Percentiles rank a stretch among this genome's conserved stretches.
Conservation (phyloP, 2,329 filamentous ascomycete species). For the Penicillium psychrosexuale region DNA sequence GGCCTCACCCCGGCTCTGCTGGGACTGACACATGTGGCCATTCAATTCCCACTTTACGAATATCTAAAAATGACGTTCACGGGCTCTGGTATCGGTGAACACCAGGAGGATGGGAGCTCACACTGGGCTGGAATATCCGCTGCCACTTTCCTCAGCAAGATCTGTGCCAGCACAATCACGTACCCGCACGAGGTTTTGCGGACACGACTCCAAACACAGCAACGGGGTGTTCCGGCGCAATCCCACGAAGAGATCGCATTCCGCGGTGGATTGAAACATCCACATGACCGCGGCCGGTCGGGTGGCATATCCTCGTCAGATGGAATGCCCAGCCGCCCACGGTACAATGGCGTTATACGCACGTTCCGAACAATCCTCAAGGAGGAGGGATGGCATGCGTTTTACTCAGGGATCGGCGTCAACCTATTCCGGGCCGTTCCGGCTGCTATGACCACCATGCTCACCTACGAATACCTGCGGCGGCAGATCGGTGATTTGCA, state of each 20-base stretch:
- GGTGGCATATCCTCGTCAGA: slow-evolving; percentile 50
- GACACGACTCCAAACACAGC: slow-evolving; percentile 89
- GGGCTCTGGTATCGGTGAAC: slow-evolving; percentile 79
- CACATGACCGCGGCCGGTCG: slow-evolving; percentile 46
- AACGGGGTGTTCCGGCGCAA: slow-evolving; percentile 56
- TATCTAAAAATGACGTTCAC: slow-evolving; percentile 89
- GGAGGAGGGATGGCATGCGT: slow-evolving; percentile 94
- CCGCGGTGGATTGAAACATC: slow-evolving; percentile 37
- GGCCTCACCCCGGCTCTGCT: slow-evolving; percentile 88
- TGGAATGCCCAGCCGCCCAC: slow-evolving; percentile 53
- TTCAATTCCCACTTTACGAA: slow-evolving; percentile 96
- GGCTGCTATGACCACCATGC: slow-evolving; percentile 93
- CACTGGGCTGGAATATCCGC: slow-evolving; percentile 82
- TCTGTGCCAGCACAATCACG: slow-evolving; percentile 88
- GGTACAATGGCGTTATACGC: slow-evolving; percentile 74
- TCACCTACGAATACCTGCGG: slow-evolving; percentile 83
- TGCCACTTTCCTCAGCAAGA: slow-evolving; percentile 89
- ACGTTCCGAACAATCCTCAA: slow-evolving; percentile 80
- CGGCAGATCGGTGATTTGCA: slow-evolving; percentile 54
- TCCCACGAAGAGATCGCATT: slow-evolving; percentile 54
- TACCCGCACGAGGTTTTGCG: slow-evolving; percentile 97
- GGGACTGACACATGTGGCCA: slow-evolving; percentile 89
- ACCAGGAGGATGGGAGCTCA: slow-evolving; percentile 57
- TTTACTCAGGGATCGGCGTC: slow-evolving; percentile 95
- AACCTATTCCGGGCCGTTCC: slow-evolving; percentile 96